Evolutionary conservation across 2,329 filamentous ascomycete species (phyloP), one percentile per base, ranked within the genome.

Genomic region (Triangularia verruculosa): DNA sequence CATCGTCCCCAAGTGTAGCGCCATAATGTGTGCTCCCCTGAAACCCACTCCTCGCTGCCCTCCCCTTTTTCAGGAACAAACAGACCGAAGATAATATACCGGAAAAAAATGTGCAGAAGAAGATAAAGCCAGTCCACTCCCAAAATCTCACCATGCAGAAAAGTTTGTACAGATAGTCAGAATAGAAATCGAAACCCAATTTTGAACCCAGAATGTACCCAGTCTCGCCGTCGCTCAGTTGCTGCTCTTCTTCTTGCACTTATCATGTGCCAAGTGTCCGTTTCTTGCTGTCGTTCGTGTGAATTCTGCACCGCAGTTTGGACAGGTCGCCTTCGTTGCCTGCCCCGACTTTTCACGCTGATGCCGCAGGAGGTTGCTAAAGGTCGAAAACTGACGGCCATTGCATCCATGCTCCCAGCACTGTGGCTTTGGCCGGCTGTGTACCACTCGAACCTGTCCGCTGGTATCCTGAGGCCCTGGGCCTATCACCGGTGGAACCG

Each of bases 381-480:
- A 97, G 3, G 94, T 97, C 17, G 92, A 96, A 74, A 98, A 98
- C 72, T 96, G 91, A 28, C 93, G 88, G 20, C 94, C 94, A 72
- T 97, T 97, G 81, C 94, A 98, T 11, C 93, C 94, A 73, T 98
- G 94, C 66, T 97, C 94, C 91, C 92, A 98, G 77, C 94, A 97
- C 74, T 96, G 92, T 54, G 93, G 93, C 78, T 96, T 96, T n/a
- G 92, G 92, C 68, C 91, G 85, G 70, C 87, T 88, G 74, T 90
- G 89, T 17, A 93, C 83, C 15, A 93, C 86, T 64, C 90, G 83
- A 43, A 91, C 87, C 68, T 86, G 79, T 52, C 75, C 68, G 69
- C 70, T 71, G 59, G 69, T 51, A 61, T 73, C 63, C 55, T 69
- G 70, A 66, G 67, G 47, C 15, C 64, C 67, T 2, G 59, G 60